phyloP scores from a whole-genome alignment of 768 basidiomycete genomes.

The Lepiota brunneoincarnata region DNA sequence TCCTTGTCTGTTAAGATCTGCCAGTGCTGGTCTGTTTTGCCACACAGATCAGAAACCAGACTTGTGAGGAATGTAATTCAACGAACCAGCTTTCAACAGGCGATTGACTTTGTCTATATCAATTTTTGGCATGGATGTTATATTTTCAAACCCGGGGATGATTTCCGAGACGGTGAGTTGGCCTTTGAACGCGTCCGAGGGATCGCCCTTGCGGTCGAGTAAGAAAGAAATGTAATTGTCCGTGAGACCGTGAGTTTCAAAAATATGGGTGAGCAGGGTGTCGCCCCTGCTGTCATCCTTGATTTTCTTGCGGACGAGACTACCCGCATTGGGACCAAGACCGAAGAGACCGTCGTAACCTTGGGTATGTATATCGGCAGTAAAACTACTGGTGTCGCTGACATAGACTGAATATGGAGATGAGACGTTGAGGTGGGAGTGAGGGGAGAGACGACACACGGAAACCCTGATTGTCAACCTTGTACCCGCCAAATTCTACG shows the following conservation, averaged over 20 bases:
- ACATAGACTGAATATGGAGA: conserved; percentile 52
- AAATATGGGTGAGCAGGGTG: conserved; percentile 63
- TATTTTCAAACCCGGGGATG: conserved; percentile 57
- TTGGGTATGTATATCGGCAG: conserved; percentile 54
- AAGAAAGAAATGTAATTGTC: conserved; percentile 69
- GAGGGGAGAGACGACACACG: conserved; percentile 37
- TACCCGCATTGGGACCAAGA: conserved; percentile 75
- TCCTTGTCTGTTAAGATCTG: conserved; percentile 66
- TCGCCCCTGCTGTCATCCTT: conserved; percentile 43
- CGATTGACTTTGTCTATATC: conserved; percentile 62
- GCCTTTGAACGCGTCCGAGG: conserved; percentile 49
- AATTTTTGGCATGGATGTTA: conserved; percentile 62
- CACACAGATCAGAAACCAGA: conserved; percentile 5
- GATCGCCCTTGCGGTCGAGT: conserved; percentile 58
- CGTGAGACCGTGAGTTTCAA: conserved; percentile 51
- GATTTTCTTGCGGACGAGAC: conserved; percentile 57
- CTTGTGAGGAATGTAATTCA: background rate
- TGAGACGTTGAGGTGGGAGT: conserved; percentile 4
- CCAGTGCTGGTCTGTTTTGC: conserved; percentile 69
- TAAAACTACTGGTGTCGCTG: conserved; percentile 59
- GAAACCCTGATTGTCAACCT: conserved; percentile 64
- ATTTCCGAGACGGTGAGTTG: conserved; percentile 70
- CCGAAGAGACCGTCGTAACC: conserved; percentile 74
- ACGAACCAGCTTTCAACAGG: conserved; percentile 45
- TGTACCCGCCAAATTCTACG: conserved; percentile 54